phyloP scores from a whole-genome alignment of 306 rosid species.

The Inga leiocalycina region DNA sequence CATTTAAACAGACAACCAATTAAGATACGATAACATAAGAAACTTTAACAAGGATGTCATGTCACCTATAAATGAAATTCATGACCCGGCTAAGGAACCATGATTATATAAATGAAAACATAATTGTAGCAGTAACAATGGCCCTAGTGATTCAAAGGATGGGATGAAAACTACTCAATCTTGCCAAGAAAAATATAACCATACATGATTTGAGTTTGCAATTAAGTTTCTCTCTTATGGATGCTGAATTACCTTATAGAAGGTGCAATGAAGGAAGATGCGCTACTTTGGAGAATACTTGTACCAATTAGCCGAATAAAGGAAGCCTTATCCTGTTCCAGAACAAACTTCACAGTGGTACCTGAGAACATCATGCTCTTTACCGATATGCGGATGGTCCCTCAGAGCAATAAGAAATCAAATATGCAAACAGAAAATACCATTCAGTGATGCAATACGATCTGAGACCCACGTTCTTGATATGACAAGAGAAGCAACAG shows the following conservation, averaged over 20 bases:
- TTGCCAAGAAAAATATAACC: neutral
- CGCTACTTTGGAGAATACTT: slow-evolving; percentile 84
- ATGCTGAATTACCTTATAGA: slow-evolving; percentile 65
- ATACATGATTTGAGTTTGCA: neutral
- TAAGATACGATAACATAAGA: slow-evolving; percentile 8
- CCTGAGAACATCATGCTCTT: slow-evolving; percentile 56
- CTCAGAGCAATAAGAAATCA: slow-evolving; percentile 12
- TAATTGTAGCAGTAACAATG: neutral
- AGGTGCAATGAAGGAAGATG: slow-evolving; percentile 87
- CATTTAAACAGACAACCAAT: neutral
- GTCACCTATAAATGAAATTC: slow-evolving; percentile 21
- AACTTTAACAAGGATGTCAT: slow-evolving; percentile 9
- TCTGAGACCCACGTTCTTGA: slow-evolving; percentile 97
- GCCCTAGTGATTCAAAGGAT: neutral
- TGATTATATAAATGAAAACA: neutral
- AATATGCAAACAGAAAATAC: slow-evolving; percentile 43
- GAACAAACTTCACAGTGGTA: slow-evolving; percentile 81
- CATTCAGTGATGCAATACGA: slow-evolving; percentile 89
- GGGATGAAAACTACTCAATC: neutral
- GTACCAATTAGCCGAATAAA: slow-evolving; percentile 68
- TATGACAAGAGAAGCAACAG: slow-evolving; percentile 89
- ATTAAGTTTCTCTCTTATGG: neutral
- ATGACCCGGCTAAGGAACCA: neutral
- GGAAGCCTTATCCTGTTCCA: slow-evolving; percentile 87
- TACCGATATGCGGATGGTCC: slow-evolving; percentile 28